These are phyloP conservation scores for Agapanthus africanus DNA, from an alignment of 106 monocot genomes.

Conservation along the genomic window DNA sequence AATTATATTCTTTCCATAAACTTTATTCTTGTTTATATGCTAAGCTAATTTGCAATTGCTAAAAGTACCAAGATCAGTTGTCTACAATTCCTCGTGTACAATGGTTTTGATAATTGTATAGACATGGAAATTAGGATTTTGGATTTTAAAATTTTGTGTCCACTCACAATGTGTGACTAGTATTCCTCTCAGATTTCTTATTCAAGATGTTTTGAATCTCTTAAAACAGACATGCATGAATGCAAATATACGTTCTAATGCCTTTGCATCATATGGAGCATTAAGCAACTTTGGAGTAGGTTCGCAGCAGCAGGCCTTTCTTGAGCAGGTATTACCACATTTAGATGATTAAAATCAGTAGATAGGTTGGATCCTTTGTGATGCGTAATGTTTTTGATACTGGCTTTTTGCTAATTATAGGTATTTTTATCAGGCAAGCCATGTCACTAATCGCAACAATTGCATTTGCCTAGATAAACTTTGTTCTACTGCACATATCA, in stretches of 20 bases:
- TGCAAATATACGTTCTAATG: slow-evolving; percentile 71
- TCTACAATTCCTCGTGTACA: neutral
- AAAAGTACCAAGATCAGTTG: neutral
- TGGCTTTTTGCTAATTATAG: too few relatives aligned
- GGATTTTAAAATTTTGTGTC: neutral
- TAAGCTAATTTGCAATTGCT: neutral
- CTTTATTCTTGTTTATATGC: neutral
- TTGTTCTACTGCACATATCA: too few relatives aligned
- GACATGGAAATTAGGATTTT: slow-evolving; percentile 4
- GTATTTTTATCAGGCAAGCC: too few relatives aligned
- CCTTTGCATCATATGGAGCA: slow-evolving; percentile 91
- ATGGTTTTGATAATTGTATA: neutral
- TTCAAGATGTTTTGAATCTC: neutral
- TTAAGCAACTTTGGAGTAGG: slow-evolving; percentile 59
- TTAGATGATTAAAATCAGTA: neutral
- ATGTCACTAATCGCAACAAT: too few relatives aligned
- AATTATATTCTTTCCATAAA: neutral
- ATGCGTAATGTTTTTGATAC: too few relatives aligned
- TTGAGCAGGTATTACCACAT: slow-evolving; percentile 71
- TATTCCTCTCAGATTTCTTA: neutral
- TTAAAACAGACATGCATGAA: slow-evolving; percentile 53
- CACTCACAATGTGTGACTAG: neutral
- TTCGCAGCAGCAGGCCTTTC: slow-evolving; percentile 64
- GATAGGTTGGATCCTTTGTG: neutral
- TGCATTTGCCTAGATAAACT: too few relatives aligned